phyloP scores from a whole-genome alignment of 805 yeast species.

The Wickerhamiella azyma region DNA sequence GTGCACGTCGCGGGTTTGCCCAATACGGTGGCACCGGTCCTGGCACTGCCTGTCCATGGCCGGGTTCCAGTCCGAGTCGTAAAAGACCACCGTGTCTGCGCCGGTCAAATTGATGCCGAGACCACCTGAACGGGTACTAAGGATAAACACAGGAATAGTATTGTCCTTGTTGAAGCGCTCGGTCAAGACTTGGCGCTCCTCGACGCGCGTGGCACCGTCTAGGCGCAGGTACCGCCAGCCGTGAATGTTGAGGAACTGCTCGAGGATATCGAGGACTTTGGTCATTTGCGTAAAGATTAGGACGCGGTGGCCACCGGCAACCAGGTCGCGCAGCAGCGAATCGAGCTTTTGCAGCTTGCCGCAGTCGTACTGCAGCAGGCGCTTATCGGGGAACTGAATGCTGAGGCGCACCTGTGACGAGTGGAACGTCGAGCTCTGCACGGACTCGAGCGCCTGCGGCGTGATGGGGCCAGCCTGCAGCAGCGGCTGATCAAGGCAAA shows the following conservation, averaged over 20 bases:
- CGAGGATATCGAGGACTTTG: constrained; percentile 82
- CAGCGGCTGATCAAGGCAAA: constrained; percentile 49
- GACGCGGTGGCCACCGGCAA: constrained; percentile 83
- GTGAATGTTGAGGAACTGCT: constrained; percentile 83
- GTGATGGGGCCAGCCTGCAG: constrained; percentile 16
- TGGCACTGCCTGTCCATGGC: constrained; percentile 99
- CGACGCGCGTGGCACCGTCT: constrained; percentile 96
- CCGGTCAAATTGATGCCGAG: constrained; percentile 95
- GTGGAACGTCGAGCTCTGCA: constrained; percentile 48
- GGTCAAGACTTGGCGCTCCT: constrained; percentile 87
- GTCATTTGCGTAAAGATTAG: constrained; percentile 98
- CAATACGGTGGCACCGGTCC: constrained; percentile 97
- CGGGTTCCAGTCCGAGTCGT: constrained; percentile 99
- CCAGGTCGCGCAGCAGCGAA: constrained; percentile 54
- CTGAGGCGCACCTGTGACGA: constrained; percentile 73
- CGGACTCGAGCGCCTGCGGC: background rate
- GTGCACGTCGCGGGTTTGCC: constrained; percentile 95
- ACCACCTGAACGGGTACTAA: constrained; percentile 96
- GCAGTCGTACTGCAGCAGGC: constrained; percentile 84
- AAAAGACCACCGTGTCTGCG: constrained; percentile 96
- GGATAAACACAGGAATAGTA: constrained; percentile 75
- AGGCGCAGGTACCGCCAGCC: constrained; percentile 89
- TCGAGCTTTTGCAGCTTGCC: constrained; percentile 89
- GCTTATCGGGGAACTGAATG: constrained; percentile 92
- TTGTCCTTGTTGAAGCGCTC: constrained; percentile 84